Evolutionary conservation across 2,329 filamentous ascomycete species (phyloP).

Genomic region (Aspergillus jensenii): DNA sequence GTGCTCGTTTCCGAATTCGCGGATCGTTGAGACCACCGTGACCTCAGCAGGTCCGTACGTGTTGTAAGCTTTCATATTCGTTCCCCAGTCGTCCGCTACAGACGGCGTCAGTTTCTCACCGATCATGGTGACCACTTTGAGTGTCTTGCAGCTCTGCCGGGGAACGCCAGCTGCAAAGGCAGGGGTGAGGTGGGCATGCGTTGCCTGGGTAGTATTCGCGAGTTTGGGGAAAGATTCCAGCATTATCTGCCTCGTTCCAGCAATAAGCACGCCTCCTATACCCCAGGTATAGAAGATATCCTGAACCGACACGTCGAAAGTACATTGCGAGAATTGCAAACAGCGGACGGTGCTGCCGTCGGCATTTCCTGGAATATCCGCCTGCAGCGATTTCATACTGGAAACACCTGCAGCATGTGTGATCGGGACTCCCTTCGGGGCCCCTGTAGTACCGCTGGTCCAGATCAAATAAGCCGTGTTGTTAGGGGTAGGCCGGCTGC

Average conservation of each 20-base stretch:
- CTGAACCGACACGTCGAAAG: conserved; percentile 43
- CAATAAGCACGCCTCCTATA: conserved; percentile 27
- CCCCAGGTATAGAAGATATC: conserved; percentile 35
- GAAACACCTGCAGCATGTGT: conserved; percentile 36
- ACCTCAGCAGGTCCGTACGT: conserved; percentile 43
- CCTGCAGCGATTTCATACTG: conserved; percentile 36
- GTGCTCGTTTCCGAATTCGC: conserved; percentile 27
- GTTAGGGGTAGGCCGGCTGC: conserved; percentile 10
- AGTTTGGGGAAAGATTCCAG: conserved; percentile 28
- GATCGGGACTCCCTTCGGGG: conserved; percentile 42
- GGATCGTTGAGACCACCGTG: conserved; percentile 33
- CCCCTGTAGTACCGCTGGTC: conserved; percentile 39
- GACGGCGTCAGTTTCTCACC: conserved; percentile 34
- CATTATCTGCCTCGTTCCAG: conserved; percentile 28
- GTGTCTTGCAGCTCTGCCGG: conserved; percentile 26
- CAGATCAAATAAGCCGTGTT: conserved; percentile 41
- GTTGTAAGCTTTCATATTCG: conserved; percentile 36
- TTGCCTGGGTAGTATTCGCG: conserved; percentile 26
- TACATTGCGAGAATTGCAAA: conserved; percentile 40
- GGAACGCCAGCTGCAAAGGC: conserved; percentile 32
- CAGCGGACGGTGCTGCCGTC: conserved; percentile 29
- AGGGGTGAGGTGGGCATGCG: conserved; percentile 33
- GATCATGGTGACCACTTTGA: conserved; percentile 36
- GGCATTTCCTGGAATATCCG: conserved; percentile 31
- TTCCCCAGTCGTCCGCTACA: conserved; percentile 40